phyloP scores from a whole-genome alignment of 1,284 basidiomycete genomes.

The Mycosarcoma mackinlayi region DNA sequence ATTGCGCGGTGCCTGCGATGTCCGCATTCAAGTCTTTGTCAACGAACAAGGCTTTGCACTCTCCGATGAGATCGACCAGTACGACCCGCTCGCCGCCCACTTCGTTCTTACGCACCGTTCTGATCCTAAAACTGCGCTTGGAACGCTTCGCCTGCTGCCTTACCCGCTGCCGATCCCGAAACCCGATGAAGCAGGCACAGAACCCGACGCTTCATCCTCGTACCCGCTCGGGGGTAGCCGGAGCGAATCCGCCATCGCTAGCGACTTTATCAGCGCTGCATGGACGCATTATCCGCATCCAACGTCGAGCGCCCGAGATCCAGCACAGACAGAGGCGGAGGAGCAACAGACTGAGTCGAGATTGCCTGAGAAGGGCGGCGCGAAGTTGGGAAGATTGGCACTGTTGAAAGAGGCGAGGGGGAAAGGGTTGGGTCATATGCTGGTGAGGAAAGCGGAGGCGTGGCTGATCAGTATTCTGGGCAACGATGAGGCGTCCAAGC shows the following conservation, averaged over 20 bases:
- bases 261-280: slow-evolving; percentile 39
- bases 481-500: slow-evolving; percentile 10
- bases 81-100: slow-evolving; percentile 48
- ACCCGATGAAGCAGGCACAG: slow-evolving; percentile 19
- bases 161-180: slow-evolving; percentile 43
- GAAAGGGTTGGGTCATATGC: slow-evolving; percentile 32
- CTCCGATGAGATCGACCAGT: slow-evolving; percentile 61
- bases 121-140: slow-evolving; percentile 12
- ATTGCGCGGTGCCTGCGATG: slow-evolving; percentile 36
- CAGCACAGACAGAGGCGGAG: slow-evolving; percentile 28
- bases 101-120: slow-evolving; percentile 25
- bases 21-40: slow-evolving; percentile 56
- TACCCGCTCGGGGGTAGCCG: slow-evolving; percentile 38
- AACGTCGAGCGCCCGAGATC: slow-evolving; percentile 9
- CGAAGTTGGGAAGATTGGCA: slow-evolving; percentile 43
- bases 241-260: slow-evolving; percentile 29
- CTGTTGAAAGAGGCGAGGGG: slow-evolving; percentile 43
- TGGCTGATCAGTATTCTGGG: slow-evolving; percentile 23
- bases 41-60: slow-evolving; percentile 56
- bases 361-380: slow-evolving; percentile 32
- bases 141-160: slow-evolving; percentile 37
- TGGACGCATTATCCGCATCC: slow-evolving; percentile 13
- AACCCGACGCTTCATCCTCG: slow-evolving; percentile 20
- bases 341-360: slow-evolving; percentile 16
- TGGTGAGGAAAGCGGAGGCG: slow-evolving; percentile 34